These are phyloP conservation scores for Cryptosporidium viatorum DNA, from an alignment of 169 alveolate species.

Conservation along the genomic window DNA sequence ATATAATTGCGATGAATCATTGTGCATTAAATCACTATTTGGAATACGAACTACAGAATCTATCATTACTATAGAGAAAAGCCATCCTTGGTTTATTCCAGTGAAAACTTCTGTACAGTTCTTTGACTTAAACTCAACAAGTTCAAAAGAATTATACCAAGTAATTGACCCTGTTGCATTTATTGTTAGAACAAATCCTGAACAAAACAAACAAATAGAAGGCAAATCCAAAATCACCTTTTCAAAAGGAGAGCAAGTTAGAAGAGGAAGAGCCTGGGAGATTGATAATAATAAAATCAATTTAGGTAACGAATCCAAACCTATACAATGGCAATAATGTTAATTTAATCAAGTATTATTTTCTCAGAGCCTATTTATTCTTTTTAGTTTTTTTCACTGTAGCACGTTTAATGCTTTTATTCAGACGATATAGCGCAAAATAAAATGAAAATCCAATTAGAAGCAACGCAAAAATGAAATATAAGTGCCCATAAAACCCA, in stretches of 20 bases:
- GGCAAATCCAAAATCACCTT: slow-evolving; percentile 6
- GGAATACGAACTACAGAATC: slow-evolving; percentile 65
- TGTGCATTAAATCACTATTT: slow-evolving; percentile 10
- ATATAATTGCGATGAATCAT: slow-evolving; percentile 14
- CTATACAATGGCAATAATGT: slow-evolving; percentile 63
- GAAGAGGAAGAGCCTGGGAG: slow-evolving; percentile 43
- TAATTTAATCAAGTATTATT: neutral
- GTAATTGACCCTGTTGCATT: slow-evolving; percentile 65
- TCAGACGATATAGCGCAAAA: slow-evolving; percentile 16
- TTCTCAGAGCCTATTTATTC: neutral
- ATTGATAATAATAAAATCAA: neutral
- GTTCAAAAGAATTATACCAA: neutral
- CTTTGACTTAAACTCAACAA: slow-evolving; percentile 1
- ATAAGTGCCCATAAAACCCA: slow-evolving; percentile 43
- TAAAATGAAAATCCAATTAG: slow-evolving; percentile 32
- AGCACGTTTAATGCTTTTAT: neutral
- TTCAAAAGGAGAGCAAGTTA: slow-evolving; percentile 62
- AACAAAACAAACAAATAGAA: neutral
- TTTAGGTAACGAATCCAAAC: slow-evolving; percentile 14
- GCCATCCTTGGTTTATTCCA: slow-evolving; percentile 62
- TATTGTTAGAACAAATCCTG: slow-evolving; percentile 31
- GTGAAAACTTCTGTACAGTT: slow-evolving; percentile 8
- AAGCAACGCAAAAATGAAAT: slow-evolving; percentile 19
- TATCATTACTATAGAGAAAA: slow-evolving; percentile 2
- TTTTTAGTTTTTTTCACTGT: neutral